Evolutionary conservation across 306 rosid species (phyloP), one percentile per base, ranked within the genome.

Genomic region (Vigna nakashimae): DNA sequence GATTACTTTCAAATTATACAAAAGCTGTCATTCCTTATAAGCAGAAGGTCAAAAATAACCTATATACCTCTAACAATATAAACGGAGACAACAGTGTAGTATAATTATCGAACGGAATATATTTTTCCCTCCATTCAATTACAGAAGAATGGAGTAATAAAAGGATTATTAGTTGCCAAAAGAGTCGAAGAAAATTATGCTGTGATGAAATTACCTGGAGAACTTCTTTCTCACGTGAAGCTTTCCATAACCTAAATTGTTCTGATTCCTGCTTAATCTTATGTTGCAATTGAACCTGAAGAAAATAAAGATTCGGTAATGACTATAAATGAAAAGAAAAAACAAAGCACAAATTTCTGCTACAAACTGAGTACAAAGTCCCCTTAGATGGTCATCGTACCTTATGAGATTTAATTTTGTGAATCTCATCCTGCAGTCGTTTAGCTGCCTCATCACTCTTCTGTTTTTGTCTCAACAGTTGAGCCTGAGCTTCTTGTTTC

Each of bases 251-350:
- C 79, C 99, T 91, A 85, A 92, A 96, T 57, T 96, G 99, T 87
- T 96, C 98, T 17, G 98, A 89, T 83, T 96, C 99, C 51, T 96
- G 99, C 83, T 96, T 96, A 80, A 96, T 96, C 83, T 96, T 96
- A 71, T 96, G 93, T 74, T 96, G 99, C 65, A 96, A 88, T 86
- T 96, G 98, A 78, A 96, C 99, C 99, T 92, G 56, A 15, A 43
- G 67, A 53, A 81, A 76, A 53, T 14, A 66, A 69, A 64, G 28
- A 32, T 67, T 72, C 38, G 62, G 70, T 28, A 24, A 65, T 9
- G 26, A 73, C 30, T 12, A 13, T 30, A 30, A 51, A 22, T 20
- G 8, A 16, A 56, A 65, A 45, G 13, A 28, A 6, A 26, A 6
- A 57, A 62, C 48, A 45, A 9, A 8, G 26, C 24, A 3, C 14